These are phyloP conservation scores for Cladobotryum mycophilum DNA, from an alignment of 2,329 filamentous ascomycete genomes.

Conservation along the genomic window DNA sequence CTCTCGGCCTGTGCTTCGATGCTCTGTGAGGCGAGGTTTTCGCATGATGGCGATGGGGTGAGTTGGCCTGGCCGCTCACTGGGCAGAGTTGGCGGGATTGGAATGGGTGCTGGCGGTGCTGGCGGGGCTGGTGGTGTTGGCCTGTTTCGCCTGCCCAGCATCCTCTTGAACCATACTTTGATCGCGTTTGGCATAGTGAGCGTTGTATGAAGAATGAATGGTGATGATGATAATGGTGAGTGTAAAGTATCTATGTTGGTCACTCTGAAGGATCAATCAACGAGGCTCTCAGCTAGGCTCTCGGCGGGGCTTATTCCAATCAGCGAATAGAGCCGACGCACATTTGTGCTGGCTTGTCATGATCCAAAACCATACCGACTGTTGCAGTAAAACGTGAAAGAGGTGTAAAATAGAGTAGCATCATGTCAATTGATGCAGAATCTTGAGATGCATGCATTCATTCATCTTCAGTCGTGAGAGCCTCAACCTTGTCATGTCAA, in stretches of 20 bases:
- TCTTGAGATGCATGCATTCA: too few species aligned
- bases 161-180: constrained; percentile 7
- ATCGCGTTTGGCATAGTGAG: constrained; percentile 8
- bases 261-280: too few species aligned
- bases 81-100: constrained; percentile 2
- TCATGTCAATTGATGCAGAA: too few species aligned
- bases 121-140: background rate
- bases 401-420: too few species aligned
- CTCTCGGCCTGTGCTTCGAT: constrained; percentile 7
- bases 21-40: constrained; percentile 1
- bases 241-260: background rate
- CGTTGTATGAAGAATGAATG: background rate
- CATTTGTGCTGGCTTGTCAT: too few species aligned
- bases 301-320: too few species aligned
- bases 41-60: constrained; percentile 7
- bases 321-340: too few species aligned
- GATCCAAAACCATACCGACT: too few species aligned
- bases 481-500: too few species aligned
- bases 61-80: constrained; percentile 4
- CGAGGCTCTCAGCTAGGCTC: too few species aligned
- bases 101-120: background rate
- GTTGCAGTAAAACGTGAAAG: too few species aligned
- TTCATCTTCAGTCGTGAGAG: too few species aligned
- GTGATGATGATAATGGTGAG: background rate
- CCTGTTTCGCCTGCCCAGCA: background rate